Evolutionary conservation across 305 asterid species (phyloP).

Genomic region (Fraxinus platypoda): DNA sequence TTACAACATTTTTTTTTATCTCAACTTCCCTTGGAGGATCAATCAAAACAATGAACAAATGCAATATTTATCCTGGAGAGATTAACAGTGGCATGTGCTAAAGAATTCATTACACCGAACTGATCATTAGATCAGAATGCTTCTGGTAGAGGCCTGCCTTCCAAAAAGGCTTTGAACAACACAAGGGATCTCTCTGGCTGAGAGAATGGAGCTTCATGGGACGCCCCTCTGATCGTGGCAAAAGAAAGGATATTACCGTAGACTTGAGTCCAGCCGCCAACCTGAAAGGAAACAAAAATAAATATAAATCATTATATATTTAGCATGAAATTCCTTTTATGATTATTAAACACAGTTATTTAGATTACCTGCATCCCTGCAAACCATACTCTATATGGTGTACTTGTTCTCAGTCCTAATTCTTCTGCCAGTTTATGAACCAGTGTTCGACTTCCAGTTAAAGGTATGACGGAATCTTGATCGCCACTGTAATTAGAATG

Average conservation of each 20-base stretch:
- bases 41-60: slow-evolving; percentile 3
- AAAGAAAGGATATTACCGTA: slow-evolving; percentile 61
- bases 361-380: slow-evolving; percentile 65
- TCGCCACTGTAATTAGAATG: slow-evolving; percentile 54
- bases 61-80: background rate
- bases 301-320: background rate
- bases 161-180: slow-evolving; percentile 61
- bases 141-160: slow-evolving; percentile 67
- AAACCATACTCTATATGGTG: slow-evolving; percentile 77
- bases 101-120: background rate
- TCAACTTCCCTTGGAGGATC: background rate
- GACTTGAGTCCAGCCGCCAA: slow-evolving; percentile 86
- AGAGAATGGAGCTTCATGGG: slow-evolving; percentile 83
- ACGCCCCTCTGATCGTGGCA: slow-evolving; percentile 78
- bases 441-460: slow-evolving; percentile 64
- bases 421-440: slow-evolving; percentile 54
- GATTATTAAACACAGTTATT: background rate
- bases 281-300: slow-evolving; percentile 36
- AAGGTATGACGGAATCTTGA: slow-evolving; percentile 84
- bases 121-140: slow-evolving; percentile 32
- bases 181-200: slow-evolving; percentile 79
- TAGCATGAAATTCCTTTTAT: background rate
- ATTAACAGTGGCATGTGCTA: background rate
- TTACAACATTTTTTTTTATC: background rate
- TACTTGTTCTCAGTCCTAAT: slow-evolving; percentile 42